Evolutionary conservation across 2,329 filamentous ascomycete species (phyloP), one percentile per base, ranked within the genome.

Genomic region (Pezicula radicicola): DNA sequence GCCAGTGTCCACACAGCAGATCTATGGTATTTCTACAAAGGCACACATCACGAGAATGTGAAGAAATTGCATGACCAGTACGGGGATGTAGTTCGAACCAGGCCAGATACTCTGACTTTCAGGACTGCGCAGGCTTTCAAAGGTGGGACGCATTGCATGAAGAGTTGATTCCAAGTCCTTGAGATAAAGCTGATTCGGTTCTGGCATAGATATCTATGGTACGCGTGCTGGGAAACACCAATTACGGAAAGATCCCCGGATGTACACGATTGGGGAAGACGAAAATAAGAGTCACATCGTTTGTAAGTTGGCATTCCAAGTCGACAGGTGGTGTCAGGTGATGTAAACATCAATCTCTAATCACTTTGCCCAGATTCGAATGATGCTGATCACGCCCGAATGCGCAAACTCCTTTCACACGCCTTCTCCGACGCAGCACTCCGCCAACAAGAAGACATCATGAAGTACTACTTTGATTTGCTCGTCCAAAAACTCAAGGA

Each of bases 351-450:
- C n/a, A n/a, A 19, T 4, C 18, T 9, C 15, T n/a, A 42, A 13
- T 42, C 15, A 42, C 5, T 19, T 19, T 3, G 18, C 21, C 25
- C 41, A 25, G 30, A 21, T 12, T 46, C 50, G 19, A 35, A 33
- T 8, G 30, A 41, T n/a, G 28, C 13, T 6, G 50, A 52, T n/a
- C 66, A 68, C 47, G 43, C 49, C 3, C 53, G 55, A 19, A 60
- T 65, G 52, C 56, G 59, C 18, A 59, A 55, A 43, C 46, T 58
- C 5, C 49, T 67, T 7, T 53, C 55, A 8, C 43, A 60, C 18
- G 65, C 63, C 33, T 68, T 68, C 45, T 64, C 63, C 9, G 56
- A 53, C 6, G 59, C 58, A 39, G 59, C 65, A 1, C 51, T 68
- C 15, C 19, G 51, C 16, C 60, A 63, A 25, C 65, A 68, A 49